Evolutionary conservation across 164 flowering plant species (phyloP).

Genomic region (Berberis thunbergii): DNA sequence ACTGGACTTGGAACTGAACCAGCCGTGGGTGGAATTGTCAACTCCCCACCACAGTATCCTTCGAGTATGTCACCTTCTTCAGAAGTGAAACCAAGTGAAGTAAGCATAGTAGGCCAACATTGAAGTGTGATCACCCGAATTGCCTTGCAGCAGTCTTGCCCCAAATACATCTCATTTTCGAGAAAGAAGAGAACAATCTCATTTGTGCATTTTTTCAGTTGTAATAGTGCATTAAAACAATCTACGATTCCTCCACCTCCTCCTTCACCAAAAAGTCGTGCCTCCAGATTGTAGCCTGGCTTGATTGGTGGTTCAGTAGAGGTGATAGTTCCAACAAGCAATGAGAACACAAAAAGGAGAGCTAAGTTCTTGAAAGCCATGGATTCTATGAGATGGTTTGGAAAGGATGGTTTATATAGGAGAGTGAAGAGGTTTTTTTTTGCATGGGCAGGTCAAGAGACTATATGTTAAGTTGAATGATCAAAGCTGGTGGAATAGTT

Average conservation of each 20-base stretch:
- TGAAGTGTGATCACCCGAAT: not conserved
- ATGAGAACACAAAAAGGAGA: not conserved
- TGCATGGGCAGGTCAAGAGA: too few relatives aligned
- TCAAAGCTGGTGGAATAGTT: too few relatives aligned
- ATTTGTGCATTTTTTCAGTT: not conserved
- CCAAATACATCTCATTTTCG: not conserved
- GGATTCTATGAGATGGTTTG: not conserved
- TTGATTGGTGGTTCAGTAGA: not conserved
- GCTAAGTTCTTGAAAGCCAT: conserved; percentile 1
- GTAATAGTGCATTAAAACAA: not conserved
- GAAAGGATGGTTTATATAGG: not conserved
- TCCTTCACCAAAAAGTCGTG: not conserved
- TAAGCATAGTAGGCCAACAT: conserved; percentile 5
- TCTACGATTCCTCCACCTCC: conserved; percentile 1
- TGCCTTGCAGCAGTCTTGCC: not conserved
- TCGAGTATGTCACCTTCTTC: conserved; percentile 1
- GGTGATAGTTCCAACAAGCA: not conserved
- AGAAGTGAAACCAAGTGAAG: conserved; percentile 1
- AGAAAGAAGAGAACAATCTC: not conserved
- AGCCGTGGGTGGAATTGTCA: not conserved
- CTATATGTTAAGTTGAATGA: too few relatives aligned
- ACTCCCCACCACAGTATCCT: not conserved
- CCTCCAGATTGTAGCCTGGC: not conserved
- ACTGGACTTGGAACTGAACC: not conserved
- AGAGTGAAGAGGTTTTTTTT: not conserved